Evolutionary conservation across 2,329 filamentous ascomycete species (phyloP), one percentile per base, ranked within the genome.

Genomic region (Ophiostoma angusticollis): DNA sequence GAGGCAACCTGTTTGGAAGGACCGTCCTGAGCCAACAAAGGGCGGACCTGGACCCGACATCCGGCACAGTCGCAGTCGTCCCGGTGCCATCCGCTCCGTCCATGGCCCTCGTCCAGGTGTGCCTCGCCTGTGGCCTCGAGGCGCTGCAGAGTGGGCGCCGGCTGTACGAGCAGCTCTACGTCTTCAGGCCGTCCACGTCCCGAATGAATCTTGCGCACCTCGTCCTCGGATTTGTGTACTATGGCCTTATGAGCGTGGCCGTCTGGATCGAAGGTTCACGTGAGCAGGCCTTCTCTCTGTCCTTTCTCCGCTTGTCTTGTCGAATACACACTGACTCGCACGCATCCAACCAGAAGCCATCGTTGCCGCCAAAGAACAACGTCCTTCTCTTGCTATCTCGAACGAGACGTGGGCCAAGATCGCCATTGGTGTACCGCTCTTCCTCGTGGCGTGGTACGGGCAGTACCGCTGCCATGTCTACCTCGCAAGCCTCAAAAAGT

Each of bases 121-220:
- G 72, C 40, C 52, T 85, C 13, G 72, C 71, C 11, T 91, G 82
- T 78, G 44, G 64, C 2, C 64, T 94, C 54, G 80, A 95, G 73
- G 58, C 77, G 17, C 57, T 83, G 7, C 91, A 96, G 58, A 83
- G 80, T 29, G 56, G 58, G 8, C 74, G 89, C 45, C 75, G 91
- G 36, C 61, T 94, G 28, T 81, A 78, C 49, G 91, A 96, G 61
- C 82, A 77, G 50, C 52, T 78, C 30, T 59, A 60, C 30, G 68
- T 91, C 40, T 63, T 70, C 36, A 80, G 73, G 53, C 69, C 77
- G 4, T 84, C 78, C 3, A 68, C 68, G 17, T 84, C 84, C 14
- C 73, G 65, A 40, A 98, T 98, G 89, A 86, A 80, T 75, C 60
- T 87, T 45, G 72, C 78, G 13, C 83, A 94, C 55, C 96, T 85